These are phyloP conservation scores for Leccinum proliferum DNA, from an alignment of 1,284 basidiomycete species.

Conservation along the genomic window DNA sequence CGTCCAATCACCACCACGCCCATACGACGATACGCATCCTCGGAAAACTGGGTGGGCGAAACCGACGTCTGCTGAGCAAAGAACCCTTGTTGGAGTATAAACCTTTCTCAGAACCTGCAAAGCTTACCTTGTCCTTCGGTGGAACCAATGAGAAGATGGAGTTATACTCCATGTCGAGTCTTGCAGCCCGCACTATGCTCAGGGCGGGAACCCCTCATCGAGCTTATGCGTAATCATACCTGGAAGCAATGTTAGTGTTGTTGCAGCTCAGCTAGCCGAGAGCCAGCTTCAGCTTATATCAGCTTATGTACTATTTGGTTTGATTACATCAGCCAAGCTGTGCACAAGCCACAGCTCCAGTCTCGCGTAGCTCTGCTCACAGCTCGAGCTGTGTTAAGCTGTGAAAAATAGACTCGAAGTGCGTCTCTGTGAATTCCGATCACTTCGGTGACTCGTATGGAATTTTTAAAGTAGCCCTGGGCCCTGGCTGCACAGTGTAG, in stretches of 20 bases:
- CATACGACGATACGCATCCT: slow-evolving; percentile 96
- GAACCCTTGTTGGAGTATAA: slow-evolving; percentile 76
- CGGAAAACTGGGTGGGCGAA: slow-evolving; percentile 95
- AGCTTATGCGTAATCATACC: slow-evolving; percentile 70
- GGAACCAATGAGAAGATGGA: slow-evolving; percentile 67
- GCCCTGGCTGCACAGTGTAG: no score
- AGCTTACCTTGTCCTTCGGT: slow-evolving; percentile 70
- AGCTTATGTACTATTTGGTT: no score
- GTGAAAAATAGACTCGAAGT: no score
- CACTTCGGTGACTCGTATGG: no score
- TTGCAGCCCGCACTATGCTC: slow-evolving; percentile 67
- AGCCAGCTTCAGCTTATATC: no score
- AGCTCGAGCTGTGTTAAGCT: no score
- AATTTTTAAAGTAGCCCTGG: no score
- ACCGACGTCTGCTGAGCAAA: slow-evolving; percentile 82
- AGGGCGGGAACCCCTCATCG: slow-evolving; percentile 49
- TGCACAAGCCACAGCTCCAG: no score
- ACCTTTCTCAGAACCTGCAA: slow-evolving; percentile 64
- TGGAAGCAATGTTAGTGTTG: slow-evolving; percentile 53
- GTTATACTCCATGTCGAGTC: slow-evolving; percentile 64
- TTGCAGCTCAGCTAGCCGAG: no score
- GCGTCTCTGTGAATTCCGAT: no score
- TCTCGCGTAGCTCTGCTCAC: no score
- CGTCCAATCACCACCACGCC: slow-evolving; percentile 87
- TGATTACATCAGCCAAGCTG: no score